Evolutionary conservation across 352 stramenopile genomes (phyloP).

Genomic region (Globisporangium yorkense): DNA sequence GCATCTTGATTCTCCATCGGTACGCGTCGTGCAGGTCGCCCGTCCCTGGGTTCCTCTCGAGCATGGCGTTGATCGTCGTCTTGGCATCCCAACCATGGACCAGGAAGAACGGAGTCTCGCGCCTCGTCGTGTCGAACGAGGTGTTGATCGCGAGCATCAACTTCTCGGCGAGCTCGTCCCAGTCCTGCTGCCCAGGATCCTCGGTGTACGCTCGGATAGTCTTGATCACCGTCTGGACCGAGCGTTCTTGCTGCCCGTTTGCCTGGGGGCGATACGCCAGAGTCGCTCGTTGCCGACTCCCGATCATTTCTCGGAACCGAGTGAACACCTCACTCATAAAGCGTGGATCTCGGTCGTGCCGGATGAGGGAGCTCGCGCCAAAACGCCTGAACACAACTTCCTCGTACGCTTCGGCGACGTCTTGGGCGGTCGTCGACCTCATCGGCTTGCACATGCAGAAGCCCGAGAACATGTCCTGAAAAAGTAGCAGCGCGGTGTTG

Average conservation of each 20-base stretch:
- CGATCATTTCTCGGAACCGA: constrained; percentile 19
- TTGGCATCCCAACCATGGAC: constrained; percentile 15
- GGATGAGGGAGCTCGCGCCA: constrained; percentile 16
- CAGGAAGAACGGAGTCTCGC: constrained; percentile 16
- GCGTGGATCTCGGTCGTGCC: constrained; percentile 17
- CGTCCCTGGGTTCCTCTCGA: neutral
- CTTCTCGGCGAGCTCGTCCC: constrained; percentile 19
- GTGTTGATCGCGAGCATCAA: constrained; percentile 23
- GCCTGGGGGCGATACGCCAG: constrained; percentile 24
- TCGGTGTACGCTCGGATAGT: constrained; percentile 16
- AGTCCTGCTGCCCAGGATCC: constrained; percentile 20
- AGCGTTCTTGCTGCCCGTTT: constrained; percentile 30
- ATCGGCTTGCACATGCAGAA: constrained; percentile 24
- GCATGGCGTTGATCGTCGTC: constrained; percentile 3
- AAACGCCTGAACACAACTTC: constrained; percentile 18
- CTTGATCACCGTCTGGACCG: constrained; percentile 14
- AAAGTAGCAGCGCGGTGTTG: constrained; percentile 12
- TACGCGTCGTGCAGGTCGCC: neutral
- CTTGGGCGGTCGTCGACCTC: constrained; percentile 5
- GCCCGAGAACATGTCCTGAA: constrained; percentile 17
- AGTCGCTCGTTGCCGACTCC: constrained; percentile 15
- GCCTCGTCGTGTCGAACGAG: constrained; percentile 8
- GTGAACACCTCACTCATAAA: constrained; percentile 30
- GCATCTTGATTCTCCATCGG: constrained; percentile 4
- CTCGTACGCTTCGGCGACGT: constrained; percentile 19